These are phyloP conservation scores for Amaranthus tricolor DNA, from an alignment of 179 eudicot species.

Conservation along the genomic window DNA sequence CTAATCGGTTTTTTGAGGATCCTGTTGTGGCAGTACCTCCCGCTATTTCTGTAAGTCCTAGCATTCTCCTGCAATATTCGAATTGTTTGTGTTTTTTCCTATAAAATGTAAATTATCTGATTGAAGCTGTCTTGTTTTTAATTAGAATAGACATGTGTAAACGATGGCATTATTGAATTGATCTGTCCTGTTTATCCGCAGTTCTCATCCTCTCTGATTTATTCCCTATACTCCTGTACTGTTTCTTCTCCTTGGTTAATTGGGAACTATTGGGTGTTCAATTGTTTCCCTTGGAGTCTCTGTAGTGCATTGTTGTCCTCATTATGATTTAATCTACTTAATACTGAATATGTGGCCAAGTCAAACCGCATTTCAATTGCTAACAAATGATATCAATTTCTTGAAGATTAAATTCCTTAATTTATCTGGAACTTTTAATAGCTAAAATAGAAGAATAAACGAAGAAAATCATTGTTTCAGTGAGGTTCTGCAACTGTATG, in stretches of 20 bases:
- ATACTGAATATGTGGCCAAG: background rate
- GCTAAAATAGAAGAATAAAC: background rate
- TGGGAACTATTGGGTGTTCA: background rate
- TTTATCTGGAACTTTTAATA: background rate
- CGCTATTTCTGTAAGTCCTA: slow-evolving; percentile 76
- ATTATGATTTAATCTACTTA: background rate
- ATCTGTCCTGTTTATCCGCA: background rate
- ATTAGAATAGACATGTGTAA: background rate
- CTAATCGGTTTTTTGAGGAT: slow-evolving; percentile 81
- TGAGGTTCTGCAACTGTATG: background rate
- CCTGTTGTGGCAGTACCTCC: slow-evolving; percentile 90
- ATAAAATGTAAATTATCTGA: background rate
- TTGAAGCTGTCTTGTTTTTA: background rate
- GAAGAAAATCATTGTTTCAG: background rate
- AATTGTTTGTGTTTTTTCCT: background rate
- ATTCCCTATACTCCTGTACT: background rate
- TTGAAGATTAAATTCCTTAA: background rate
- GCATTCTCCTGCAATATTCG: background rate
- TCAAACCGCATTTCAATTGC: background rate
- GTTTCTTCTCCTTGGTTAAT: background rate
- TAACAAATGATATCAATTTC: background rate
- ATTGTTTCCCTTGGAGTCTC: background rate
- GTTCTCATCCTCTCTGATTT: background rate
- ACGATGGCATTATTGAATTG: background rate
- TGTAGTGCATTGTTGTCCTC: background rate